A percentile compares a stretch with the other conserved stretches of the same genome.
These are phyloP conservation scores for Knufia fluminis DNA, from an alignment of 2,329 filamentous ascomycete genomes.

Conservation along the genomic window DNA sequence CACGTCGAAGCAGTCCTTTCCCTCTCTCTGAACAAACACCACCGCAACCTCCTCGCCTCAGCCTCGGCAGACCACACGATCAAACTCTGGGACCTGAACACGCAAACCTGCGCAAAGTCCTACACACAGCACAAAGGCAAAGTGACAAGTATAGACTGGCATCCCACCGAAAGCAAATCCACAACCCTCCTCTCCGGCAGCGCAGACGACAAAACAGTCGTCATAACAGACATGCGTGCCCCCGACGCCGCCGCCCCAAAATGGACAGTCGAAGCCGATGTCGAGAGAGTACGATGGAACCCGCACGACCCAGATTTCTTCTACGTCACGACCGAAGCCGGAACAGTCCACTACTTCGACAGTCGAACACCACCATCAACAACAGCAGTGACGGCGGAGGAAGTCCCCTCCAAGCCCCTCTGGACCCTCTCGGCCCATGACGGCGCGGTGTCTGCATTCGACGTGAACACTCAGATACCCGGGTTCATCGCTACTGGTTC, in stretches of 20 bases:
- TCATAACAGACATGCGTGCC: constrained; percentile 93
- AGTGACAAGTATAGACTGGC: constrained; percentile 93
- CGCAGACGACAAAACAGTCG: constrained; percentile 78
- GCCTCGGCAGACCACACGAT: constrained; percentile 94
- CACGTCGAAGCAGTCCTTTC: constrained; percentile 91
- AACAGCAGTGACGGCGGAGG: constrained; percentile 46
- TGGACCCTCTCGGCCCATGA: constrained; percentile 97
- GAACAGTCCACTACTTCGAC: constrained; percentile 88
- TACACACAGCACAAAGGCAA: constrained; percentile 88
- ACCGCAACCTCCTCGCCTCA: constrained; percentile 88
- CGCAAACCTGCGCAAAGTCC: constrained; percentile 84
- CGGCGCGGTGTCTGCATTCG: constrained; percentile 81
- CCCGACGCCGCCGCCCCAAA: constrained; percentile 70
- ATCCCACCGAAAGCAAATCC: constrained; percentile 62
- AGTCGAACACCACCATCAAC: constrained; percentile 59
- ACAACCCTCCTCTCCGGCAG: constrained; percentile 86
- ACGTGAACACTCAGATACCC: constrained; percentile 80
- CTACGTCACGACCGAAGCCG: constrained; percentile 87
- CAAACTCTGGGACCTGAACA: constrained; percentile 96
- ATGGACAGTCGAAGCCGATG: constrained; percentile 93
- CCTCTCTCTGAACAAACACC: constrained; percentile 82
- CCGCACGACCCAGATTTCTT: constrained; percentile 88
- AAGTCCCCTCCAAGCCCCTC: constrained; percentile 68
- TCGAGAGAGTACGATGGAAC: constrained; percentile 89
- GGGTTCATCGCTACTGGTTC: constrained; percentile 91